Base-by-base conservation (phyloP, 441 rosid species). In the Erodium trifolium region DNA sequence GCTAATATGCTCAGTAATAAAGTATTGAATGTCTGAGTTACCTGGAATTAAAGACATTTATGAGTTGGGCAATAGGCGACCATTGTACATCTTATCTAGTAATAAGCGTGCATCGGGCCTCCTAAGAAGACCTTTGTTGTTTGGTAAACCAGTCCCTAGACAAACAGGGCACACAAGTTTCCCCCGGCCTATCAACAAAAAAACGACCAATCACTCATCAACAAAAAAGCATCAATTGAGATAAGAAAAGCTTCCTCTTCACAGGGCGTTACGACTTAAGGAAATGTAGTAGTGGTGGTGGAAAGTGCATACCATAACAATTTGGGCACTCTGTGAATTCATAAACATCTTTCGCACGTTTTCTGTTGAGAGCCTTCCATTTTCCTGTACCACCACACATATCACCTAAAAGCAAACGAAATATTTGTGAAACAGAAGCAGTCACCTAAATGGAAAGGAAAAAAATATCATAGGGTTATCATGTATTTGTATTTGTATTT, bases 311-410 rank as follows among this genome's bases (percentile, higher is more conserved):
- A 19, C 18, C 8, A 6, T 29, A 43, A 43, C 49, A 43, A 43
- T 43, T 43, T 43, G 49, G 49, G 49, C 49, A 43, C 13, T 43
- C 49, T 43, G 49, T 43, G 7, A 43, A 43, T 45, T 60, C 67
- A 39, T 41, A 45, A 31, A 68, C 92, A 82, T 93, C 97, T 80
- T 93, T 93, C 0, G 98, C 94, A 13, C 96, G 93, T 75, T 93
- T 93, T 78, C 97, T 73, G 81, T 90, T 90, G 39, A 93, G 97
- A 70, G 98, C 96, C 75, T 90, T 93, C 98, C 97, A 93, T 81
- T 93, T 93, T 80, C 98, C 97, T 70, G 98, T 93, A 73, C 98
- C 97, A 67, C 96, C 98, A 82, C 98, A 90, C 98, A 93, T 93
- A 76, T 92, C 98, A 73, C 98, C 98, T 90, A 80, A 78, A 72